Evolutionary conservation across 2,329 filamentous ascomycete genomes (phyloP), one percentile per base, ranked within the genome.

Genomic region (Colletotrichum sp.): DNA sequence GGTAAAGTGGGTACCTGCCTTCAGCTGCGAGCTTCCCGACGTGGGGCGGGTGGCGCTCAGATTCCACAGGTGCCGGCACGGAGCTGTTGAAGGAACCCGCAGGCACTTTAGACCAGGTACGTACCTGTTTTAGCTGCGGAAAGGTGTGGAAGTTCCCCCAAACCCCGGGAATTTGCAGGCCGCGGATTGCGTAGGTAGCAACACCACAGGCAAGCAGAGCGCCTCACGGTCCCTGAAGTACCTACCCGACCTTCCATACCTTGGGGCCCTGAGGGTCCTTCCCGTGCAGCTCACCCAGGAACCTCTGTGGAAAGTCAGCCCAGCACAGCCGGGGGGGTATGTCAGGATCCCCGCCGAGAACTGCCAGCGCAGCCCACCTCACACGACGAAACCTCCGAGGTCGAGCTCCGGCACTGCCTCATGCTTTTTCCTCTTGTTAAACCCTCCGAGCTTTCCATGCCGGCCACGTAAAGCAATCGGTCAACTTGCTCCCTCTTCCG

Each of bases 351-450:
- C 73, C 70, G 73, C 73, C 64, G 57, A 73, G 24, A 32, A 63
- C 73, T 75, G 63, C 70, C 70, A 73, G 64, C 70, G 60, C 55
- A 75, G 71, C 70, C 73, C 73, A 75, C 63, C 43, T 73, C 18
- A 48, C 70, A 75, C 64, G 57, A 73, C 64, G 69, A 68, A 67
- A 73, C 69, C 43, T 73, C 57, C 73, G 70, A 73, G 69, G 70
- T 75, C 64, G 57, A 75, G 73, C 70, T 73, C 70, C 70, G 70
- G 73, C 57, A 73, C 73, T 65, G 70, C 69, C 70, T 75, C 64
- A 34, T 68, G 69, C 34, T 24, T 55, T 58, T 57, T 28, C 55
- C 38, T 36, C 34, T 64, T 21, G 15, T 60, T 43, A 64, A 57
- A 43, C 26, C 60, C 64, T 60, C 70, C 70, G 24, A 73, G 70